Evolutionary conservation across 2,329 filamentous ascomycete genomes (phyloP).

Genomic region (Cladosporium sp.): DNA sequence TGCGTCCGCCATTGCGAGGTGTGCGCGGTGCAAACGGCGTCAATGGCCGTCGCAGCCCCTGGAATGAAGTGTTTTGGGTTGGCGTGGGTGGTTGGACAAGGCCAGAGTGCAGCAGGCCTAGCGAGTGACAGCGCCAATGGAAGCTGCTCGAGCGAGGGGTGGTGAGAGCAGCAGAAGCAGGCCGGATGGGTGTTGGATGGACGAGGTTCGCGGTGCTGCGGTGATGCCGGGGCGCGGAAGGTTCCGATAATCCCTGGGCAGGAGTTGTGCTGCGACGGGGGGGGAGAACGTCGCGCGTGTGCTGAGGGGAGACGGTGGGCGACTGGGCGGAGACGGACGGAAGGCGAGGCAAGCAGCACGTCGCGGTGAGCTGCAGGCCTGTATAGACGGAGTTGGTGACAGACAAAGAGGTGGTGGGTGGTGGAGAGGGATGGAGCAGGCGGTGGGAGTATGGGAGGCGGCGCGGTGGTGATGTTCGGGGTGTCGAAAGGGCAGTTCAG

Average conservation of each 20-base stretch:
- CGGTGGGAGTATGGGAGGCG: constrained; percentile 1
- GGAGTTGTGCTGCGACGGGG: constrained; percentile 9
- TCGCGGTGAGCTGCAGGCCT: background rate
- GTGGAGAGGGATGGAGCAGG: background rate
- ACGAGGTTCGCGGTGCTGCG: constrained; percentile 4
- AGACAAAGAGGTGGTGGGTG: background rate
- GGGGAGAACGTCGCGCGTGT: constrained; percentile 2
- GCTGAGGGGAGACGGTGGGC: background rate
- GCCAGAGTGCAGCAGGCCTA: constrained; percentile 9
- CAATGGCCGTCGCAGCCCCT: constrained; percentile 14
- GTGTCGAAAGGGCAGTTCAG: background rate
- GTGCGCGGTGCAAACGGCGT: constrained; percentile 12
- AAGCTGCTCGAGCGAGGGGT: background rate
- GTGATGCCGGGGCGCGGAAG: constrained; percentile 3
- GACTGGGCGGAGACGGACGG: background rate
- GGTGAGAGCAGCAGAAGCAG: background rate
- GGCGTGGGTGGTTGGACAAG: background rate
- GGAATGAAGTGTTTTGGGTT: constrained; percentile 2
- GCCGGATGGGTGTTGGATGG: background rate
- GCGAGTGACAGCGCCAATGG: constrained; percentile 3
- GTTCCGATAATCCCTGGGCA: constrained; percentile 10
- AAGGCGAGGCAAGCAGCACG: background rate
- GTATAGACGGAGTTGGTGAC: background rate
- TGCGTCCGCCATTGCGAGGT: constrained; percentile 43
- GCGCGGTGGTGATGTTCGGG: constrained; percentile 9